Base-by-base conservation (phyloP, 129 eudicot species). In the Chrysanthemum seticuspe region DNA sequence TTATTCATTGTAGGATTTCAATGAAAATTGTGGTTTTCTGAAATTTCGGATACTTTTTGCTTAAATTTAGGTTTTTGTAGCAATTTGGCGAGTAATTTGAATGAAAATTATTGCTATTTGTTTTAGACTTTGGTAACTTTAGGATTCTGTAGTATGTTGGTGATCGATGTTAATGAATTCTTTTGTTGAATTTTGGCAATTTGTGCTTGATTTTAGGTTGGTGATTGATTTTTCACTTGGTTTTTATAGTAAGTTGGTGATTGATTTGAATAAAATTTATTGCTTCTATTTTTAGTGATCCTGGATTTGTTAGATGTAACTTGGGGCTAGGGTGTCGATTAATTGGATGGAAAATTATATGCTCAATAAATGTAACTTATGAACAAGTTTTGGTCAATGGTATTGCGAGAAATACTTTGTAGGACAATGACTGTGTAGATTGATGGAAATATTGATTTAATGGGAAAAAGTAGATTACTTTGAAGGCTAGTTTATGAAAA, bases 401-500 rank as follows among this genome's bases (percentile, higher is more conserved):
- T 68, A 72, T 19, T 45, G 67, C 47, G 10, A 9, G 4, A 72
- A 72, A 57, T 18, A 44, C n/a, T 0, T 45, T 48, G 10, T 61
- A 59, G 25, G 6, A n/a, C 10, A 36, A 3, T 10, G 21, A 27
- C 10, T 62, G 13, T 74, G 62, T 16, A 36, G 61, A 62, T 62
- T 63, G 62, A 62, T 62, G 0, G 34, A 48, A 58, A 19, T 19
- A 9, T 21, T 11, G 15, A 13, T 18, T 60, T 61, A 27, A 52
- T 1, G 14, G 10, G 47, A 40, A 40, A 34, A 69, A 52, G 44
- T 3, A 31, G 48, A 12, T 5, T 27, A 62, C 14, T 62, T 73
- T 12, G 70, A 73, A 55, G 27, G n/a, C 25, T 73, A 50, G 34
- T 63, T 63, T 3, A 31, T 62, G 71, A 63, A 18, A 18, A 25